phyloP scores from a whole-genome alignment of 2,329 filamentous ascomycete genomes.

The Ceratocystis harringtonii region DNA sequence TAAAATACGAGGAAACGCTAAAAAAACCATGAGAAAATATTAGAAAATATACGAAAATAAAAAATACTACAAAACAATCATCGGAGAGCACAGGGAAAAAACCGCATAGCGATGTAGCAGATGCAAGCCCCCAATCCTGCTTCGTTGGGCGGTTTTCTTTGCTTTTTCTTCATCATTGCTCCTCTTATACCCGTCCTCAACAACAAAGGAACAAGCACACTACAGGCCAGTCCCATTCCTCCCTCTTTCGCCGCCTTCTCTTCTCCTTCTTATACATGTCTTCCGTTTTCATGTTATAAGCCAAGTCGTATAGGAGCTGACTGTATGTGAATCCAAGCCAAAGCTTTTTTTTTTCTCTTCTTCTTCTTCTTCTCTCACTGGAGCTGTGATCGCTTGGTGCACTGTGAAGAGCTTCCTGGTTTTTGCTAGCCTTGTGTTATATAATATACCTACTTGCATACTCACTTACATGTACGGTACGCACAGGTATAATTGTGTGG shows the following conservation, averaged over 20 bases:
- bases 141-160: no score
- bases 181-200: no score
- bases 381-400: not conserved
- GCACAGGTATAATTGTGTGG: no score
- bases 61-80: not conserved
- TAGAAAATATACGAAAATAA: not conserved
- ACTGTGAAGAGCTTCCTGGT: not conserved
- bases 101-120: no score
- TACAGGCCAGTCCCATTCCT: no score
- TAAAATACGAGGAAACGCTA: not conserved
- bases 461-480: not conserved
- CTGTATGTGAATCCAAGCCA: not conserved
- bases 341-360: not conserved
- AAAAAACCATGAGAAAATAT: not conserved
- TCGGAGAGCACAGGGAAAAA: no score
- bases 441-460: not conserved
- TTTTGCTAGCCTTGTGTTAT: not conserved
- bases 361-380: not conserved
- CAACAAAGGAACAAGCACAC: no score
- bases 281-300: not conserved
- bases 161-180: no score
- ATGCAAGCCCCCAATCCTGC: no score
- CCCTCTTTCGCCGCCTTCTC: no score
- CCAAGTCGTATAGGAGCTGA: not conserved
- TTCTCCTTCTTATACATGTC: no score